Evolutionary conservation across 2,329 filamentous ascomycete species (phyloP).

Genomic region (Stylonectria norvegica): DNA sequence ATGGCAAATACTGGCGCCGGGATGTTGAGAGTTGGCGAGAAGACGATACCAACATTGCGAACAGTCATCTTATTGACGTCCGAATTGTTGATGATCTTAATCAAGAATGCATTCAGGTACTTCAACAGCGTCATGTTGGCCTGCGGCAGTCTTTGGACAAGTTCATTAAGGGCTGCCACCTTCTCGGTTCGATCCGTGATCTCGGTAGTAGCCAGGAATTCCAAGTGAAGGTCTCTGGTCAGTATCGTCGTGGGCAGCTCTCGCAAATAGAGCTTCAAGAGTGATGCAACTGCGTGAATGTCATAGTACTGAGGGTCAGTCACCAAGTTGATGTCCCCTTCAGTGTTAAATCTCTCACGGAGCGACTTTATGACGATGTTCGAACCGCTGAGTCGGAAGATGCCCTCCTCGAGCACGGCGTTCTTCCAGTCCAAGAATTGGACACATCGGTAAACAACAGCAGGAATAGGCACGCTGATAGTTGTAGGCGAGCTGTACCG

Average conservation of each 20-base stretch:
- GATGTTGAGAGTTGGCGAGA: conserved; percentile 95
- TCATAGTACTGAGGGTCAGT: conserved; percentile 84
- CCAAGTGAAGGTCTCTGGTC: conserved; percentile 82
- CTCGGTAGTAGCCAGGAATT: conserved; percentile 83
- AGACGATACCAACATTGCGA: conserved; percentile 95
- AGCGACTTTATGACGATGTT: conserved; percentile 90
- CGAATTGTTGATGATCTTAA: conserved; percentile 87
- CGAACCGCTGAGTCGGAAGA: conserved; percentile 95
- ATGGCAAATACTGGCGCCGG: conserved; percentile 91
- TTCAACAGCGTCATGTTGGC: conserved; percentile 79
- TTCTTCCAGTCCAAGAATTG: conserved; percentile 85
- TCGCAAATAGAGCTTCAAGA: conserved; percentile 90
- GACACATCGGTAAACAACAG: conserved; percentile 92
- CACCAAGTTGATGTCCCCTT: conserved; percentile 86
- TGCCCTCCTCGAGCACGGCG: conserved; percentile 83
- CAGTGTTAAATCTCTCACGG: conserved; percentile 87
- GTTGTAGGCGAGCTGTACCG: conserved; percentile 72
- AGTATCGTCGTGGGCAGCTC: conserved; percentile 89
- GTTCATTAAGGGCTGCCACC: conserved; percentile 67
- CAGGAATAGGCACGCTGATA: conserved; percentile 72
- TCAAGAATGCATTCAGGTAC: conserved; percentile 82
- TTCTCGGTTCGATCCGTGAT: conserved; percentile 73
- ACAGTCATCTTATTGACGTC: conserved; percentile 97
- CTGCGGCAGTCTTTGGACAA: conserved; percentile 76
- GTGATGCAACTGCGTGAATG: conserved; percentile 89